A percentile compares a stretch with the other conserved stretches of the same genome.
Evolutionary conservation across 1,284 basidiomycete species (phyloP).

Genomic region (Erythrobasidium hasegawianum): DNA sequence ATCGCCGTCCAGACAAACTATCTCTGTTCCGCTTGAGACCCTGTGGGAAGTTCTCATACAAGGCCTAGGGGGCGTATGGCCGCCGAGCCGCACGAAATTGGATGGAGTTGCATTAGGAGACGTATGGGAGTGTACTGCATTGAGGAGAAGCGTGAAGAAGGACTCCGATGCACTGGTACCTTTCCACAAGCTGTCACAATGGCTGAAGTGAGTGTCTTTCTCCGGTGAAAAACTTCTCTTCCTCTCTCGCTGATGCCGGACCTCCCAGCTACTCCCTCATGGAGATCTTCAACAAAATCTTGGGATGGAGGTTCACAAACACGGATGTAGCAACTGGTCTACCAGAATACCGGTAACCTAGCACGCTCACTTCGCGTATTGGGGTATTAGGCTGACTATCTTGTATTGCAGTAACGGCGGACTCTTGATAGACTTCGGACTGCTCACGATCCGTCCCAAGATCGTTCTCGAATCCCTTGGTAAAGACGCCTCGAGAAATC

Average conservation of each 20-base stretch:
- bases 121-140: constrained; percentile 69
- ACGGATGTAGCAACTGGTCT: constrained; percentile 75
- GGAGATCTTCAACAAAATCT: constrained; percentile 70
- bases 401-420: constrained; percentile 56
- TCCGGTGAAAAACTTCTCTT: not conserved
- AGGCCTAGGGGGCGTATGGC: constrained; percentile 84
- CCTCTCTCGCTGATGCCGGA: not conserved
- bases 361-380: constrained; percentile 56
- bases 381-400: not conserved
- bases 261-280: constrained; percentile 65
- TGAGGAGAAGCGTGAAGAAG: constrained; percentile 37
- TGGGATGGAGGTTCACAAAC: constrained; percentile 72
- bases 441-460: constrained; percentile 61
- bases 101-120: constrained; percentile 72
- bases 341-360: constrained; percentile 63
- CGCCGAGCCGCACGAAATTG: constrained; percentile 65
- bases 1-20: constrained; percentile 57
- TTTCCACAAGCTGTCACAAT: constrained; percentile 93
- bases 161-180: constrained; percentile 69
- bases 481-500: constrained; percentile 53
- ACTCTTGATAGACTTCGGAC: constrained; percentile 76
- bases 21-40: constrained; percentile 48
- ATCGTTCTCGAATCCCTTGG: constrained; percentile 41
- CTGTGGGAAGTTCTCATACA: constrained; percentile 81
- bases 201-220: constrained; percentile 57